phyloP scores from a whole-genome alignment of 495 filamentous ascomycete species.

The Echria macrotheca region DNA sequence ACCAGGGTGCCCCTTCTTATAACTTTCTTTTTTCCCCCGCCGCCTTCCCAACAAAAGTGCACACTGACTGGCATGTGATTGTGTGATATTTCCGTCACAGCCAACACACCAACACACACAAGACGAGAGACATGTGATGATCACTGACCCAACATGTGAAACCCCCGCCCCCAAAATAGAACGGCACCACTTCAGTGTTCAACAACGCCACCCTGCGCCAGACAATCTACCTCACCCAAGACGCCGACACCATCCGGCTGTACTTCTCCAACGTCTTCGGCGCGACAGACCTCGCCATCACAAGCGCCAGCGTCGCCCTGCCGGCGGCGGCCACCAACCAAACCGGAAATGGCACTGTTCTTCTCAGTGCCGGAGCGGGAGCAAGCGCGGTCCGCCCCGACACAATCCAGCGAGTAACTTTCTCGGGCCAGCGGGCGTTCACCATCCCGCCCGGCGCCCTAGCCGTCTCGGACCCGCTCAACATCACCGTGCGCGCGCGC shows the following conservation, averaged over 20 bases:
- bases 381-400: constrained; percentile 35
- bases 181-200: constrained; percentile 22
- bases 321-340: constrained; percentile 34
- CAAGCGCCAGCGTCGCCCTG: constrained; percentile 48
- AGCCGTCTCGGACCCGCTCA: constrained; percentile 54
- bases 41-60: too few relatives aligned
- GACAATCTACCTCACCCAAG: constrained; percentile 52
- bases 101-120: too few relatives aligned
- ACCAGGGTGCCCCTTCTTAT: not conserved
- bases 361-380: too few relatives aligned
- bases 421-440: constrained; percentile 37
- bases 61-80: too few relatives aligned
- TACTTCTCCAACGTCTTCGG: constrained; percentile 60
- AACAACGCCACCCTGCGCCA: constrained; percentile 55
- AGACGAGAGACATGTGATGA: too few relatives aligned
- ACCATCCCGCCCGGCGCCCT: constrained; percentile 52
- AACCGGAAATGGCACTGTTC: too few relatives aligned
- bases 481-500: constrained; percentile 39
- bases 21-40: not conserved
- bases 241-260: constrained; percentile 45
- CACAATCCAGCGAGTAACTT: constrained; percentile 44
- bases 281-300: constrained; percentile 48
- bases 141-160: constrained; percentile 1
- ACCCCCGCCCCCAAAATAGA: constrained; percentile 19
- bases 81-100: too few relatives aligned